phyloP scores from a whole-genome alignment of 306 rosid species.

The Rosa persica region DNA sequence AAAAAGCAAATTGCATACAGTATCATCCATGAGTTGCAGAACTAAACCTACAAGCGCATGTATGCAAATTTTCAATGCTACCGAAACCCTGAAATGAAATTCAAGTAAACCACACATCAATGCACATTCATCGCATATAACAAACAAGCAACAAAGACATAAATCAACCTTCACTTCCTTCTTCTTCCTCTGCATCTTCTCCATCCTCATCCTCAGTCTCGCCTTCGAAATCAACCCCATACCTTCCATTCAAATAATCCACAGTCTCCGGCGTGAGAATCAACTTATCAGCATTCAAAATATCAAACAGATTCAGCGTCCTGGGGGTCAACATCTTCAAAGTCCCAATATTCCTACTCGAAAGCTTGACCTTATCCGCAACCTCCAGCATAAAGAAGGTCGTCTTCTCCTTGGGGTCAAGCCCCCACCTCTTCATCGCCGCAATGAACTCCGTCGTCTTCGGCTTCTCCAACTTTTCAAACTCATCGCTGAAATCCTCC shows the following conservation, averaged over 20 bases:
- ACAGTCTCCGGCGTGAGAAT: slow-evolving; percentile 70
- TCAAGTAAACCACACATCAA: background rate
- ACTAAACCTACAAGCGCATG: background rate
- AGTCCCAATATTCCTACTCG: slow-evolving; percentile 80
- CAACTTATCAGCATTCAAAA: slow-evolving; percentile 83
- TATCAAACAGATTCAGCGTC: slow-evolving; percentile 79
- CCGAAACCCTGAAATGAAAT: background rate
- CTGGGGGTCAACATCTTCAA: slow-evolving; percentile 88
- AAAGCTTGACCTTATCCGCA: slow-evolving; percentile 55
- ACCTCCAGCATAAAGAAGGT: slow-evolving; percentile 72
- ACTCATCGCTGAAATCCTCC: slow-evolving; percentile 71
- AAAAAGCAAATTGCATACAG: background rate
- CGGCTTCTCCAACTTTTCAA: slow-evolving; percentile 78
- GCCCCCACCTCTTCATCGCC: slow-evolving; percentile 88
- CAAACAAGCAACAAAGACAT: background rate
- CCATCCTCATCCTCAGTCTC: slow-evolving; percentile 40
- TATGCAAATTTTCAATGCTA: background rate
- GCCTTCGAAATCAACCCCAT: slow-evolving; percentile 52
- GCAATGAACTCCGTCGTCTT: slow-evolving; percentile 77
- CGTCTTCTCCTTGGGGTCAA: slow-evolving; percentile 79
- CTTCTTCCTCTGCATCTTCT: slow-evolving; percentile 33
- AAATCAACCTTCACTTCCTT: slow-evolving; percentile 23
- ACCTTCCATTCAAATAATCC: slow-evolving; percentile 69
- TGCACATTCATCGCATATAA: background rate
- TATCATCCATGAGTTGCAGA: background rate